Conservation (phyloP, 805 yeast genomes). For the Wickerhamomyces rabaulensis region DNA sequence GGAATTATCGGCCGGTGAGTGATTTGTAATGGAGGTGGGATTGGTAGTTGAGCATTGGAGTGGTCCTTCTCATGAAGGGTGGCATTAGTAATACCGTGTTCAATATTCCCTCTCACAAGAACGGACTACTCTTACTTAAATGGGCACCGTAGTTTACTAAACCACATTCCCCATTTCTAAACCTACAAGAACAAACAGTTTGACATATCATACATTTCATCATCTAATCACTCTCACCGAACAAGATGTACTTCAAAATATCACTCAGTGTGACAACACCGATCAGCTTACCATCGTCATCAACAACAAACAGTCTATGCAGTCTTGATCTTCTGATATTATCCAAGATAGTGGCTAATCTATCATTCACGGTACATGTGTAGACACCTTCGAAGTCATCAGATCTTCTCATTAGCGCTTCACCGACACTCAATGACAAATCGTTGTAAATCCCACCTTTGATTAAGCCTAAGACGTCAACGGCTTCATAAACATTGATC, state of each 20-base stretch:
- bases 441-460: slow-evolving; percentile 94
- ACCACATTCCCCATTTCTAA: too few species aligned
- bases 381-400: slow-evolving; percentile 98
- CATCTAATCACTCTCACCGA: slow-evolving; percentile 38
- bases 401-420: slow-evolving; percentile 87
- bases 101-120: too few species aligned
- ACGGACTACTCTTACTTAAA: too few species aligned
- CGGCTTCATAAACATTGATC: slow-evolving; percentile 91
- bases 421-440: slow-evolving; percentile 87
- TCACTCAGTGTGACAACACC: slow-evolving; percentile 92
- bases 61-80: too few species aligned
- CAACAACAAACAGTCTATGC: slow-evolving; percentile 89
- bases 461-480: slow-evolving; percentile 85
- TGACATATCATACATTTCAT: neutral
- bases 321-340: slow-evolving; percentile 87
- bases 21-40: too few species aligned
- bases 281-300: slow-evolving; percentile 66
- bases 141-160: too few species aligned
- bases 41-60: too few species aligned
- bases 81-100: too few species aligned
- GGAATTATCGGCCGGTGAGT: too few species aligned
- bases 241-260: slow-evolving; percentile 74
- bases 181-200: neutral
- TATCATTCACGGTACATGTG: slow-evolving; percentile 86
- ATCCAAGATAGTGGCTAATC: slow-evolving; percentile 84